Percentiles rank a stretch among this genome's conserved stretches.
phyloP scores from a whole-genome alignment of 257 asterid genomes.

The Scutellaria minor region DNA sequence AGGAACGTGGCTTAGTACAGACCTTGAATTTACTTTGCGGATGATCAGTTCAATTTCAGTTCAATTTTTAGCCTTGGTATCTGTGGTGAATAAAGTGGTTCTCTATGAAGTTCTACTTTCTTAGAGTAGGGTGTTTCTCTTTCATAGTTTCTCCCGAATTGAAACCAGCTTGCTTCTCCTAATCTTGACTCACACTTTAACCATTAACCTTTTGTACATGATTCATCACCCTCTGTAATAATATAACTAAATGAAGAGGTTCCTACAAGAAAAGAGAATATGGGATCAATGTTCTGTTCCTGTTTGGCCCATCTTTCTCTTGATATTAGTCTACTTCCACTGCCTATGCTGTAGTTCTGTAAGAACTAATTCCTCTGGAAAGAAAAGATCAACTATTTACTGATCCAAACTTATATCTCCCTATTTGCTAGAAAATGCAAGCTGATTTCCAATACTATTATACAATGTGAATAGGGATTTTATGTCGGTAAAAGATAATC shows the following conservation, averaged over 20 bases:
- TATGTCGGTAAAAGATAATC: background rate
- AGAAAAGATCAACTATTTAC: background rate
- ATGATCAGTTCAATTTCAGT: conserved; percentile 8
- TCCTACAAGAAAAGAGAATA: background rate
- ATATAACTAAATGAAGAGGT: background rate
- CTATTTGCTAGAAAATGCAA: background rate
- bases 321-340: background rate
- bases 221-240: too few species aligned
- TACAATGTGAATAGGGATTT: background rate
- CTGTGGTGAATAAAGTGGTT: background rate
- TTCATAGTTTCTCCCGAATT: background rate
- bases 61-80: background rate
- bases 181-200: background rate
- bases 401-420: background rate
- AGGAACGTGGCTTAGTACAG: background rate
- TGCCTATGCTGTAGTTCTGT: background rate
- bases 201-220: background rate
- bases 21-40: conserved; percentile 4
- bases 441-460: background rate
- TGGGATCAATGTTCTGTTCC: background rate
- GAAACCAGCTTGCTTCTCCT: conserved; percentile 19
- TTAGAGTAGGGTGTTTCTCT: background rate
- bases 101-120: conserved; percentile 3
- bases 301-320: background rate
- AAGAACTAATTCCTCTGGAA: background rate